Conservation (phyloP, 176 grass and related monocot species). For the Aegilops sharonensis region DNA sequence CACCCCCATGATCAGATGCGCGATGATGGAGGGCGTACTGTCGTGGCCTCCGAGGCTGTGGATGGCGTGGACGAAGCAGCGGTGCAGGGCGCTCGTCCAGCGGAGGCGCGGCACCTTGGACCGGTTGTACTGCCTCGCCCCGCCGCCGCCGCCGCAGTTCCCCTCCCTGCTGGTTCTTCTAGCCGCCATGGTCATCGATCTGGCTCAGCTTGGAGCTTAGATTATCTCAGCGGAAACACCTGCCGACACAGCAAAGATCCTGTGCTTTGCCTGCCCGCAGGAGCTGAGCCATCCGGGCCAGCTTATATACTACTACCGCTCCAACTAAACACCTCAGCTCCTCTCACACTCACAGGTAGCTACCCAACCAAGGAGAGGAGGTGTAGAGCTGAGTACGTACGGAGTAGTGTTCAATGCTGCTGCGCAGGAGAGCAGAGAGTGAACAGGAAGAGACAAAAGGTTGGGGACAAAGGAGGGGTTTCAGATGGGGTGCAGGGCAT, state of each 20-base stretch:
- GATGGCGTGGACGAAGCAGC: slow-evolving; percentile 89
- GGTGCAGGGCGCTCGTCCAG: slow-evolving; percentile 92
- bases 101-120: slow-evolving; percentile 86
- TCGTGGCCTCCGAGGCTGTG: slow-evolving; percentile 85
- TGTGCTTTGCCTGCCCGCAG: no score
- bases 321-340: background rate
- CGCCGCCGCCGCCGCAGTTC: slow-evolving; percentile 4
- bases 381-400: no score
- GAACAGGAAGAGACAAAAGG: slow-evolving; percentile 63
- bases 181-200: slow-evolving; percentile 36
- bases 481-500: slow-evolving; percentile 40
- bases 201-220: background rate
- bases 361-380: background rate
- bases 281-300: background rate
- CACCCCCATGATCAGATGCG: background rate
- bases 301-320: slow-evolving; percentile 33
- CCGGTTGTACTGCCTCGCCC: slow-evolving; percentile 73
- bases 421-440: slow-evolving; percentile 5
- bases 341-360: background rate
- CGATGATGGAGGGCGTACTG: slow-evolving; percentile 45
- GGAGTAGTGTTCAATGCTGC: slow-evolving; percentile 22
- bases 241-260: background rate
- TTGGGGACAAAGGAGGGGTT: slow-evolving; percentile 61
- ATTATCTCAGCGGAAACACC: background rate
- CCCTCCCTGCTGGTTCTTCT: slow-evolving; percentile 25